Conservation (phyloP, 805 yeast genomes). For the Torulaspora indica region DNA sequence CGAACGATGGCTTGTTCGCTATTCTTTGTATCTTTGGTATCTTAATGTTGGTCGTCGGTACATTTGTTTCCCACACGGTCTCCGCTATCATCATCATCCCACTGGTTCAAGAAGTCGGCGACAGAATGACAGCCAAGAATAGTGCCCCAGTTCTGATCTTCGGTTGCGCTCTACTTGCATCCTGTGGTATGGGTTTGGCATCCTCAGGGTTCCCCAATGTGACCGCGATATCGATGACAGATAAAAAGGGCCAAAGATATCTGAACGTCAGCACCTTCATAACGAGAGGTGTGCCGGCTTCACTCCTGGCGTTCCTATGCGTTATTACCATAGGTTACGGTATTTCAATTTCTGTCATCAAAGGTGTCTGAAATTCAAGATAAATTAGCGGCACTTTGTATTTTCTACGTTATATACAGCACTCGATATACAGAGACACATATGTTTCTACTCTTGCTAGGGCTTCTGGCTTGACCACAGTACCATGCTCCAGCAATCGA, state of each 20-base stretch:
- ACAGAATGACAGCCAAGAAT: slow-evolving; percentile 61
- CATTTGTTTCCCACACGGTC: slow-evolving; percentile 94
- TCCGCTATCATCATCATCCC: slow-evolving; percentile 93
- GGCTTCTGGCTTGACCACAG: background rate
- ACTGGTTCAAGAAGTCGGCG: slow-evolving; percentile 82
- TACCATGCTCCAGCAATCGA: too few species aligned
- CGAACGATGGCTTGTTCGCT: slow-evolving; percentile 58
- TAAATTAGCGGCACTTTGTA: too few species aligned
- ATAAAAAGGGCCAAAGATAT: slow-evolving; percentile 86
- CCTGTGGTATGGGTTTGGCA: slow-evolving; percentile 96
- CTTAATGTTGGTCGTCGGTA: slow-evolving; percentile 78
- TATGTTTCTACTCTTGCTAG: background rate
- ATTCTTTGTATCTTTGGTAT: slow-evolving; percentile 78
- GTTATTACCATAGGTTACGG: slow-evolving; percentile 78
- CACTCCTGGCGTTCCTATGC: slow-evolving; percentile 65
- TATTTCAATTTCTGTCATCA: slow-evolving; percentile 49
- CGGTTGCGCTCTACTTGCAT: slow-evolving; percentile 60
- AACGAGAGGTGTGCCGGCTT: slow-evolving; percentile 85
- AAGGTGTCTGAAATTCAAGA: slow-evolving; percentile 10
- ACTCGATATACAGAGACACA: too few species aligned
- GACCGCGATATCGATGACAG: slow-evolving; percentile 91
- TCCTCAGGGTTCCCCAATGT: slow-evolving; percentile 98
- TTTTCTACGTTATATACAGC: background rate
- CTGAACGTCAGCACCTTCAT: slow-evolving; percentile 77
- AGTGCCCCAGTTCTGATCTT: slow-evolving; percentile 48